Conservation (phyloP, 129 eudicot species). For the Helianthus annuus region DNA sequence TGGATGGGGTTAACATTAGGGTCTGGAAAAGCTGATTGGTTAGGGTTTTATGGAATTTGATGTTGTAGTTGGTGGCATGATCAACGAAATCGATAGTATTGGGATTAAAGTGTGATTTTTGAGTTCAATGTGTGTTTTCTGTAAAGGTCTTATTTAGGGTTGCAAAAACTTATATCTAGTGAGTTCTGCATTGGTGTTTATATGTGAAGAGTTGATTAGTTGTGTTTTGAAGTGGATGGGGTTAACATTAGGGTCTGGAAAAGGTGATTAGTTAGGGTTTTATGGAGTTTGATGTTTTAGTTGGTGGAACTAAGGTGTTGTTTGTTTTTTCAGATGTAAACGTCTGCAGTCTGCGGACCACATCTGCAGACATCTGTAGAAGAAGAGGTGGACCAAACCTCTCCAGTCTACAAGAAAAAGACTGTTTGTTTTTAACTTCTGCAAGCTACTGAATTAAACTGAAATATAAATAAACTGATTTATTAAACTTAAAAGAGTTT, state of each 20-base stretch:
- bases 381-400: too few relatives aligned
- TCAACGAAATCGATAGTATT: not conserved
- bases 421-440: too few relatives aligned
- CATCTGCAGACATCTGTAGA: too few relatives aligned
- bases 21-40: not conserved
- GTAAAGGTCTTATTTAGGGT: constrained; percentile 28
- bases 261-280: not conserved
- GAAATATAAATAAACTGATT: too few relatives aligned
- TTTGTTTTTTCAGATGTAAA: too few relatives aligned
- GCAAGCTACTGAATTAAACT: too few relatives aligned
- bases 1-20: not conserved
- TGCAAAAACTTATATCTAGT: constrained; percentile 15
- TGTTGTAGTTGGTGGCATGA: not conserved
- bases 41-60: not conserved
- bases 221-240: not conserved
- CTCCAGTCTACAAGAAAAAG: too few relatives aligned
- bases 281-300: not conserved
- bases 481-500: too few relatives aligned
- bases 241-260: not conserved
- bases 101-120: not conserved
- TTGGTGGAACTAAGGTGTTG: not conserved
- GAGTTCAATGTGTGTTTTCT: not conserved
- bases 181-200: constrained; percentile 14
- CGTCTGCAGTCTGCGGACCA: too few relatives aligned
- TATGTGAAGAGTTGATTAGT: not conserved